Evolutionary conservation across 2,329 filamentous ascomycete genomes (phyloP).

Genomic region (Pseudopyrenochaeta lycopersici): DNA sequence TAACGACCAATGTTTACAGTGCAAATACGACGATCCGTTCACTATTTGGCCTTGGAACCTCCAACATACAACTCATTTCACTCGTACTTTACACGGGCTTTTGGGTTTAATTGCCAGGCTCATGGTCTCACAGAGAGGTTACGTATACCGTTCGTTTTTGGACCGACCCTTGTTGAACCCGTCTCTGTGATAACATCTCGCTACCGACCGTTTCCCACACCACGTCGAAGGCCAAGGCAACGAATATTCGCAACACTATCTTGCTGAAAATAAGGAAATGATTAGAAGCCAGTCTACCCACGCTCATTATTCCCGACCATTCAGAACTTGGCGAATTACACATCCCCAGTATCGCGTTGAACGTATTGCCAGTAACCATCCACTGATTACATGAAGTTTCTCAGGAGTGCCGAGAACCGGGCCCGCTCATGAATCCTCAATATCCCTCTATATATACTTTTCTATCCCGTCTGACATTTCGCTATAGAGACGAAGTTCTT

Average conservation of each 20-base stretch:
- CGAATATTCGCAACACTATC: no score
- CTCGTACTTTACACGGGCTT: neutral
- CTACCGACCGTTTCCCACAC: no score
- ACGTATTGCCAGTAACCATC: neutral
- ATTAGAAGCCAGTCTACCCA: neutral
- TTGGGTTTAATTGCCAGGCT: neutral
- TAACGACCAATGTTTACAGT: constrained; percentile 1
- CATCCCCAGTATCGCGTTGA: no score
- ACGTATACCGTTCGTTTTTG: no score
- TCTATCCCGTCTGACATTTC: constrained; percentile 1
- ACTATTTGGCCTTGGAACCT: neutral
- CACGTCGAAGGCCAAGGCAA: no score
- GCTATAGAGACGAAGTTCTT: neutral
- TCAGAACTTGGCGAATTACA: no score
- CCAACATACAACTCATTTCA: neutral
- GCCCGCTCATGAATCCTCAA: neutral
- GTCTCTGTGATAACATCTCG: no score
- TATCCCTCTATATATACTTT: neutral
- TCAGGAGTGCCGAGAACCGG: neutral
- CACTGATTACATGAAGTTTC: neutral
- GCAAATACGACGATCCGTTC: neutral
- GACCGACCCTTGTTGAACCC: no score
- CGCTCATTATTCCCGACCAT: no score
- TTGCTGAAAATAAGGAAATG: neutral
- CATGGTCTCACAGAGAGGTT: no score